Percentiles rank a stretch among this genome's conserved stretches.
phyloP scores from a whole-genome alignment of 208 protist genomes.

The Leptomonas pyrrhocoris region DNA sequence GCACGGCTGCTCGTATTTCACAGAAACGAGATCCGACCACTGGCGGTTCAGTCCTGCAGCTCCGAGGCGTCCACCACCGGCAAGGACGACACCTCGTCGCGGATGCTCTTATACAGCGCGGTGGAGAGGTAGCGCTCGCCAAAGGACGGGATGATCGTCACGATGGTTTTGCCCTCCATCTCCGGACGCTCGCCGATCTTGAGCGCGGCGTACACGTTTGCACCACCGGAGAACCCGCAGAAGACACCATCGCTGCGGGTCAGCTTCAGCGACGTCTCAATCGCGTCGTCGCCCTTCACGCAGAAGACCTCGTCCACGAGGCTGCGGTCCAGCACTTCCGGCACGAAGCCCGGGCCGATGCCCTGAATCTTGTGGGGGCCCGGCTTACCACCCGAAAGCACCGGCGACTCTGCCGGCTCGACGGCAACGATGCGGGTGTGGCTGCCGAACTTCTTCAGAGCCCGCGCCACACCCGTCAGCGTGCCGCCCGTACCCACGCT shows the following conservation, averaged over 20 bases:
- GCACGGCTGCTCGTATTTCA: background rate
- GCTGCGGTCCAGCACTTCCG: slow-evolving; percentile 61
- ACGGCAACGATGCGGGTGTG: slow-evolving; percentile 74
- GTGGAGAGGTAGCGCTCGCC: slow-evolving; percentile 92
- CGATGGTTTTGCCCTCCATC: slow-evolving; percentile 89
- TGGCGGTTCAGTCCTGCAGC: slow-evolving; percentile 48
- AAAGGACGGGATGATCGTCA: slow-evolving; percentile 88
- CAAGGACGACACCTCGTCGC: slow-evolving; percentile 66
- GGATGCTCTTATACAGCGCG: slow-evolving; percentile 69
- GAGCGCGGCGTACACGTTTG: slow-evolving; percentile 86
- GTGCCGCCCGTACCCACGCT: slow-evolving; percentile 92
- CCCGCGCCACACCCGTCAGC: slow-evolving; percentile 73
- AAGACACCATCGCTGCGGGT: slow-evolving; percentile 83
- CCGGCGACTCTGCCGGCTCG: slow-evolving; percentile 86
- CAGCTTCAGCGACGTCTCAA: slow-evolving; percentile 72
- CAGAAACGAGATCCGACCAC: slow-evolving; percentile 19
- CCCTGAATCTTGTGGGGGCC: slow-evolving; percentile 92
- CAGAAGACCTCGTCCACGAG: slow-evolving; percentile 79
- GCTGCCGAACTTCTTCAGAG: slow-evolving; percentile 65
- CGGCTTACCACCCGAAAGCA: slow-evolving; percentile 79
- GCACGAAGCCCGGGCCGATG: slow-evolving; percentile 91
- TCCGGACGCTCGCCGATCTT: slow-evolving; percentile 79
- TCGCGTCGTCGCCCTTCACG: slow-evolving; percentile 71
- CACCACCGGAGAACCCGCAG: slow-evolving; percentile 83
- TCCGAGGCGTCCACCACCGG: slow-evolving; percentile 78